phyloP scores from a whole-genome alignment of 352 stramenopile genomes.

The Globisporangium canariense region DNA sequence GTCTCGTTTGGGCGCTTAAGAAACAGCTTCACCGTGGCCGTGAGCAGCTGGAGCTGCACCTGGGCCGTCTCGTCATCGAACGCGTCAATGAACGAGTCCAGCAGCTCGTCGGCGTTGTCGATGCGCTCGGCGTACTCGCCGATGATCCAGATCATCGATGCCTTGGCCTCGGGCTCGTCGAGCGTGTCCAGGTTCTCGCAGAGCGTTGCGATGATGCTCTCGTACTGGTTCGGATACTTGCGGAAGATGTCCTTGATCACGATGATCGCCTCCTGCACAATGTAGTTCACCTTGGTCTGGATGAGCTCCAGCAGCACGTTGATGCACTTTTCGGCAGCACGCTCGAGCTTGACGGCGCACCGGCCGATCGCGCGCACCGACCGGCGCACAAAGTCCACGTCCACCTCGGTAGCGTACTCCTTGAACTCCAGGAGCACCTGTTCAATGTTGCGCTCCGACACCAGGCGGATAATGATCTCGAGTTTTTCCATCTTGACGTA shows the following conservation, averaged over 20 bases:
- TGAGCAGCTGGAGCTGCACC: conserved; percentile 98
- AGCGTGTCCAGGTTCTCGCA: conserved; percentile 99
- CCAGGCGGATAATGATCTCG: conserved; percentile 99
- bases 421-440: conserved; percentile 98
- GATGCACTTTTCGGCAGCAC: conserved; percentile 97
- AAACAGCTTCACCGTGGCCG: conserved; percentile 99
- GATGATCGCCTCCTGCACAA: conserved; percentile 99
- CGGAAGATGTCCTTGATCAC: conserved; percentile 99
- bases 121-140: conserved; percentile 99
- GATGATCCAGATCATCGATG: conserved; percentile 99
- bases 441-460: conserved; percentile 98
- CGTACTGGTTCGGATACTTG: conserved; percentile 99
- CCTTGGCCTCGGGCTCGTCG: conserved; percentile 98
- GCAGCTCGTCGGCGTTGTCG: conserved; percentile 98
- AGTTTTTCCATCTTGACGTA: conserved; percentile 99
- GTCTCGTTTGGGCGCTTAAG: conserved; percentile 94
- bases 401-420: conserved; percentile 98
- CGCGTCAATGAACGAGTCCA: conserved; percentile 98
- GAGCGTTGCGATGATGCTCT: conserved; percentile 98
- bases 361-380: conserved; percentile 97
- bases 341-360: conserved; percentile 97
- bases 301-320: conserved; percentile 98
- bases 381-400: conserved; percentile 98
- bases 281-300: conserved; percentile 99
- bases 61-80: conserved; percentile 97